Percentiles rank a stretch among this genome's conserved stretches.
Evolutionary conservation across 345 rosid genomes (phyloP).

Genomic region (Arabis hirsuta): DNA sequence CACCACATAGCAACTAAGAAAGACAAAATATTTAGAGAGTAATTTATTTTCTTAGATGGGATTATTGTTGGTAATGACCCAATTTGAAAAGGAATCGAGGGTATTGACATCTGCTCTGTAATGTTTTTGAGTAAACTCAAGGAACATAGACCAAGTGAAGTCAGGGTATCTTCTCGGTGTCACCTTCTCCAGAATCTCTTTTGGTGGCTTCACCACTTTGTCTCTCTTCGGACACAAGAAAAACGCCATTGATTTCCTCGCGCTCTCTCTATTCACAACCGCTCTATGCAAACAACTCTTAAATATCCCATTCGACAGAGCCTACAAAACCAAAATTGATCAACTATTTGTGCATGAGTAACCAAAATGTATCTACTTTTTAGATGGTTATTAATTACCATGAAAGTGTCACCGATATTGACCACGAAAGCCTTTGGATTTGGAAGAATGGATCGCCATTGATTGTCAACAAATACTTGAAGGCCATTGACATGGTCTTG

Average conservation of each 20-base stretch:
- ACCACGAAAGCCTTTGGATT: constrained; percentile 84
- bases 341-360: constrained; percentile 1
- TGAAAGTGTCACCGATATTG: constrained; percentile 97
- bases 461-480: constrained; percentile 83
- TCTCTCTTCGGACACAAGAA: constrained; percentile 86
- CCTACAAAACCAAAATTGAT: constrained; percentile 32
- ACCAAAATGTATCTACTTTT: background rate
- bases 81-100: constrained; percentile 65
- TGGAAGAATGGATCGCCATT: constrained; percentile 82
- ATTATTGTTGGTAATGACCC: constrained; percentile 49
- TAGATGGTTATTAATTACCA: constrained; percentile 57
- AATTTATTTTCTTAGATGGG: constrained; percentile 34
- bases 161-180: constrained; percentile 78
- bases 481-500: constrained; percentile 96
- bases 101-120: constrained; percentile 94
- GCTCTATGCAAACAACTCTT: constrained; percentile 84
- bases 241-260: constrained; percentile 94
- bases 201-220: constrained; percentile 80
- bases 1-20: constrained; percentile 22
- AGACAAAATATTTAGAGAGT: constrained; percentile 10
- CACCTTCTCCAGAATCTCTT: constrained; percentile 55
- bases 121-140: constrained; percentile 90
- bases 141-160: constrained; percentile 83
- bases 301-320: constrained; percentile 47
- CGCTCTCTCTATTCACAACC: constrained; percentile 75